phyloP scores from a whole-genome alignment of 768 basidiomycete species.

The Favolaschia claudopus region DNA sequence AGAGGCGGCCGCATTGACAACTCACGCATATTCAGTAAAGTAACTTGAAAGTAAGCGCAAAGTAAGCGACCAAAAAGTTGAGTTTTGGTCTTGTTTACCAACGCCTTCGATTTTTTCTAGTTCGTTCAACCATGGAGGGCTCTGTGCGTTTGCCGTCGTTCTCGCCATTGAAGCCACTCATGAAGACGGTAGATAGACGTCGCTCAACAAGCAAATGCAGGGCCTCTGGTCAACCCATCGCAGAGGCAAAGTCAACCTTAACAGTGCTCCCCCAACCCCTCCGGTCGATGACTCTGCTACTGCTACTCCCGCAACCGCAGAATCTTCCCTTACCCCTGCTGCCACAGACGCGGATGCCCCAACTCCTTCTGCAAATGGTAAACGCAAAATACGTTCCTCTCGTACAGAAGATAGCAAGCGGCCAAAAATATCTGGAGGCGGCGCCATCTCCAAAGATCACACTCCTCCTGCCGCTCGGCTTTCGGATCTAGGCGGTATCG shows the following conservation, averaged over 20 bases:
- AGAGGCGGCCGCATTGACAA: neutral
- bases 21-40: slow-evolving; percentile 23
- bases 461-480: slow-evolving; percentile 78
- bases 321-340: slow-evolving; percentile 15
- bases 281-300: slow-evolving; percentile 31
- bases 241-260: slow-evolving; percentile 73
- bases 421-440: slow-evolving; percentile 50
- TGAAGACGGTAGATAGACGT: slow-evolving; percentile 65
- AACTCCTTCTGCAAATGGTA: slow-evolving; percentile 43
- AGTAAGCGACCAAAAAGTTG: no score
- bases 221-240: slow-evolving; percentile 78
- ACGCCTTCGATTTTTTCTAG: neutral
- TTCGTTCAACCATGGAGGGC: slow-evolving; percentile 22
- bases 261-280: slow-evolving; percentile 42
- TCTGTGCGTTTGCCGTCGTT: slow-evolving; percentile 28
- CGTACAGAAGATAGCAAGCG: slow-evolving; percentile 66
- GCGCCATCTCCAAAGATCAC: slow-evolving; percentile 64
- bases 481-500: slow-evolving; percentile 89
- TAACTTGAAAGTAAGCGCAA: neutral
- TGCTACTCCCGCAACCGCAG: slow-evolving; percentile 27
- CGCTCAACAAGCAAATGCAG: slow-evolving; percentile 83
- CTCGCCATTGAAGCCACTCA: neutral
- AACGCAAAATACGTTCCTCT: slow-evolving; percentile 69
- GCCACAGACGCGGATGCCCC: slow-evolving; percentile 22
- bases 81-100: neutral